Evolutionary conservation across 106 monocot species (phyloP).

Genomic region (Gastrodia elata): DNA sequence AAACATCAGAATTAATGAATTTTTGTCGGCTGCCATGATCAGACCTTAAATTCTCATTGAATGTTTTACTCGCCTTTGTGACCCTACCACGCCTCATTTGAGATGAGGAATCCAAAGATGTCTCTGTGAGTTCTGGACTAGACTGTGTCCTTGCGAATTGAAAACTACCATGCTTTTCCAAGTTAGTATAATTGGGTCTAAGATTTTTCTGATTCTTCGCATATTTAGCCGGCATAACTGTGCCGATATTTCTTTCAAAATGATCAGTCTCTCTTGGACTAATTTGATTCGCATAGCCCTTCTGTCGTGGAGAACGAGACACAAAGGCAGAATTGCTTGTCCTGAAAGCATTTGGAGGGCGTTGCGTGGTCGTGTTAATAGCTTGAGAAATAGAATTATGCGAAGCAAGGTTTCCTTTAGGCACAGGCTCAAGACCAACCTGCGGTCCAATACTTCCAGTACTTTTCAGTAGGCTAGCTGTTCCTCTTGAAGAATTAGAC

Average conservation of each 20-base stretch:
- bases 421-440: background rate
- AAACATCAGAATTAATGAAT: conserved; percentile 25
- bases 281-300: conserved; percentile 14
- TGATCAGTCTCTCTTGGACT: conserved; percentile 16
- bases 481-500: background rate
- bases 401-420: background rate
- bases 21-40: conserved; percentile 28
- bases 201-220: conserved; percentile 35
- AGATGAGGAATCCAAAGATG: conserved; percentile 27
- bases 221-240: conserved; percentile 5
- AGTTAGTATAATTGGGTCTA: conserved; percentile 19
- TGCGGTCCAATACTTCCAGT: conserved; percentile 3
- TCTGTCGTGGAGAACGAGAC: conserved; percentile 16
- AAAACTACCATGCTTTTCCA: conserved; percentile 30
- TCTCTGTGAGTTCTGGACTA: conserved; percentile 63
- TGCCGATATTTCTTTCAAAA: conserved; percentile 24
- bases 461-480: background rate
- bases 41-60: conserved; percentile 15
- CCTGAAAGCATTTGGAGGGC: conserved; percentile 16
- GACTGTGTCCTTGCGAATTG: conserved; percentile 73
- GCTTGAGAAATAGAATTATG: background rate
- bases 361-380: conserved; percentile 9
- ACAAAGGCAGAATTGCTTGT: conserved; percentile 11
- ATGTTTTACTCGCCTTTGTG: conserved; percentile 27
- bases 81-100: conserved; percentile 21